Percentiles rank a stretch among this genome's conserved stretches.
phyloP scores from a whole-genome alignment of 257 asterid genomes.

The Coffea canephora region DNA sequence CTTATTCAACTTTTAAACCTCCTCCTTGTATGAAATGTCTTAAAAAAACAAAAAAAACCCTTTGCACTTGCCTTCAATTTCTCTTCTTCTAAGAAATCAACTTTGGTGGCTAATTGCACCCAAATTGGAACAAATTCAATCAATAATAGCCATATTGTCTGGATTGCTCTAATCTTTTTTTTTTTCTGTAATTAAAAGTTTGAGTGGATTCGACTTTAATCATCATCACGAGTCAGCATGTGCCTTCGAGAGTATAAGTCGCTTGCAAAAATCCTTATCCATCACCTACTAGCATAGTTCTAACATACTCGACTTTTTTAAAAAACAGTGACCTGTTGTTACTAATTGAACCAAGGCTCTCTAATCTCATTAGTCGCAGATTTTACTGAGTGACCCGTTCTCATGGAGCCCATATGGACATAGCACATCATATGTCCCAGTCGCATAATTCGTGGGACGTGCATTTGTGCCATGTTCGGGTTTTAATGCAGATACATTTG shows the following conservation, averaged over 20 bases:
- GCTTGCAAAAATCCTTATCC: no score
- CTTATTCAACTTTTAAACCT: neutral
- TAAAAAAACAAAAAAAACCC: neutral
- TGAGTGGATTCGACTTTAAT: no score
- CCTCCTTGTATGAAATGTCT: neutral
- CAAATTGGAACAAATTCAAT: slow-evolving; percentile 13
- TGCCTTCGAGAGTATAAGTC: no score
- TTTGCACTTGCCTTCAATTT: neutral
- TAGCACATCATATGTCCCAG: slow-evolving; percentile 39
- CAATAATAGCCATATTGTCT: neutral
- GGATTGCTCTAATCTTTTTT: no score
- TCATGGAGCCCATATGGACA: slow-evolving; percentile 41
- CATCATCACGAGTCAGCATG: no score
- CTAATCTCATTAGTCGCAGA: neutral
- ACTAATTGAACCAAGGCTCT: no score
- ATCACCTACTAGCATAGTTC: no score
- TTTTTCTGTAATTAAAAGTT: no score
- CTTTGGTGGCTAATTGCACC: neutral
- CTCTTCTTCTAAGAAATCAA: no score
- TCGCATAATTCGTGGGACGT: slow-evolving; percentile 31
- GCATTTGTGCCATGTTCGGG: slow-evolving; percentile 58
- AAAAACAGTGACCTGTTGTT: no score
- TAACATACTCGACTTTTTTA: no score
- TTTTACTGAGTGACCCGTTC: neutral
- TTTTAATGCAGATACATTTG: slow-evolving; percentile 27